Base-by-base conservation (phyloP, 2,329 filamentous ascomycete species). In the Talaromyces amestolkiae region DNA sequence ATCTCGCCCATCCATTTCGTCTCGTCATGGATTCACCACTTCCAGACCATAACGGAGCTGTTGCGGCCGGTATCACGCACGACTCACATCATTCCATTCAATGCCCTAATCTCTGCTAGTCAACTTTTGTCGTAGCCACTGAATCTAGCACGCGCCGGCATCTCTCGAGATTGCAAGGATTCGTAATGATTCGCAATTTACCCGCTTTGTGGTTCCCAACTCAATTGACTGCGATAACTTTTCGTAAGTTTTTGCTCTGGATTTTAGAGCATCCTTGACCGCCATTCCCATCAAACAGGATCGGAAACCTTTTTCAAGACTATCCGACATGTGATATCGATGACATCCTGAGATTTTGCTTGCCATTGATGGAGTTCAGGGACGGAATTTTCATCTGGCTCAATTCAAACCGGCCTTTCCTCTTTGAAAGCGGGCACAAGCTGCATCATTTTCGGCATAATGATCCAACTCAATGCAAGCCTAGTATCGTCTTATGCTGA, bases 291-390 rank as follows among this genome's bases (percentile, higher is more conserved):
- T 61, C 33, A 39, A 61, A 24, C 61, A 39, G 31, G 45, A 54
- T 49, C 54, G 65, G 37, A 51, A 59, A 13, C 37, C 31, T 31
- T 49, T 49, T 35, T 45, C 15, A n/a, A 43, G 53, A 41, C 15
- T 15, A 2, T 64, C 22, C 22, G 35, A 58, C 61, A 66, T 64
- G 65, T 66, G 65, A 66, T 66, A 63, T 66, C 45, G 56, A 39
- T 53, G 45, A 19, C 37, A 61, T 54, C 22, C 17, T n/a, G 58
- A 22, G 31, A 43, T 22, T 13, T 19, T 27, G 39, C 15, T 22
- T 27, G 35, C n/a, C 51, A 10, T 15, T 54, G 37, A n/a, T 62
- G 51, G 59, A 31, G 31, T 51, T 45, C 58, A 41, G 35, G 10
- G 6, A 61, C 15, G 24, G 2, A 59, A n/a, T 27, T 31, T 19